Evolutionary conservation across 495 filamentous ascomycete genomes (phyloP), one percentile per base, ranked within the genome.

Genomic region (Trichoderma orchidacearum): DNA sequence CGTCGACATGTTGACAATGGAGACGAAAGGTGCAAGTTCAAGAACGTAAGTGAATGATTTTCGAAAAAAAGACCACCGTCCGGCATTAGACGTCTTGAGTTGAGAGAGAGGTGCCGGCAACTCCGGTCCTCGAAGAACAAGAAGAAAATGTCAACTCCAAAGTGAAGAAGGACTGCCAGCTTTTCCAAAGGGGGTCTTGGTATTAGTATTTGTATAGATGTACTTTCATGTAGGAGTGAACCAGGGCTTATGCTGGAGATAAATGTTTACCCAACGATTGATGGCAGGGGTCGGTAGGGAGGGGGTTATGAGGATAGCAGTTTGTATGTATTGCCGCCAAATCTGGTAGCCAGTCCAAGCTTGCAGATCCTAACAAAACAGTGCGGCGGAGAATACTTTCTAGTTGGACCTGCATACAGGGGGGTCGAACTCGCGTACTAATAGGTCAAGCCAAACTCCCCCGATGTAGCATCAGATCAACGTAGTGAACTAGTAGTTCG

Each of bases 21-120:
- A n/a, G n/a, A n/a, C n/a, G n/a, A n/a, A 60, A 64, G 62, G n/a
- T 30, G 60, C 54, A 50, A 28, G 45, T 29, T 23, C 29, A 30
- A 18, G 28, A 17, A 30, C n/a, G 28, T n/a, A n/a, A n/a, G n/a
- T n/a, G n/a, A n/a, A n/a, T n/a, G 4, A 48, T 23, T 27, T 9
- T 48, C 21, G 41, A 48, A 11, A 13, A 27, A n/a, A 13, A 27
- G 18, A 23, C 21, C 11, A 48, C 27, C 27, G 18, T 8, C 21
- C n/a, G n/a, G 36, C 36, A 17, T 41, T 3, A 17, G 17, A 13
- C 11, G 11, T 17, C 9, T 48, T 23, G 41, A 48, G 21, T 27
- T 17, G 41, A 28, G 7, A 3, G 41, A 48, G 41, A 48, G 21
- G 41, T 48, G 41, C 41, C 41, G 41, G 41, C 41, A 48, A 23